Percentiles rank a stretch among this genome's conserved stretches.
phyloP scores from a whole-genome alignment of 2,329 filamentous ascomycete genomes.

The Phoma herbarum region DNA sequence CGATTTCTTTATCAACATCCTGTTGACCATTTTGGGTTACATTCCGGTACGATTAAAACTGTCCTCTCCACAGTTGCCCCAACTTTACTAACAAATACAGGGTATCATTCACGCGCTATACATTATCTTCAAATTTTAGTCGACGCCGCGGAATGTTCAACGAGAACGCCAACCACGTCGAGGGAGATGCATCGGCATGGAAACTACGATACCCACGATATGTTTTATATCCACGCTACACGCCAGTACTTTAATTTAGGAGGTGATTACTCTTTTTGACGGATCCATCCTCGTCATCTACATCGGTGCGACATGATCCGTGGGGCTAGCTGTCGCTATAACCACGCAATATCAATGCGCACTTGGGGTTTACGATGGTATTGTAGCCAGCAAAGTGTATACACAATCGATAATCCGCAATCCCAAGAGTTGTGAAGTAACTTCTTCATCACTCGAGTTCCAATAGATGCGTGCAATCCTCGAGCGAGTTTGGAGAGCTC shows the following conservation, averaged over 20 bases:
- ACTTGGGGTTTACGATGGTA: not conserved
- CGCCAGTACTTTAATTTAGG: not conserved
- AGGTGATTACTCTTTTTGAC: too few species aligned
- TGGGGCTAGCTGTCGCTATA: not conserved
- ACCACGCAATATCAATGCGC: not conserved
- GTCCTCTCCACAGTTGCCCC: not conserved
- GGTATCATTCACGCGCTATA: constrained; percentile 92
- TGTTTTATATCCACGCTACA: not conserved
- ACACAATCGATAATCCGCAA: not conserved
- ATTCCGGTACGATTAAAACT: constrained; percentile 63
- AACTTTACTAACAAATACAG: constrained; percentile 31
- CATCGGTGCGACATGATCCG: not conserved
- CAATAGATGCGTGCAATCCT: too few species aligned
- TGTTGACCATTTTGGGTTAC: constrained; percentile 69
- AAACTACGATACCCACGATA: not conserved
- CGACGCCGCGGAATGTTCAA: constrained; percentile 19
- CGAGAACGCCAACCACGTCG: not conserved
- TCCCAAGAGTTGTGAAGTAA: not conserved
- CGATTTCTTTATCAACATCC: constrained; percentile 91
- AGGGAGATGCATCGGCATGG: not conserved
- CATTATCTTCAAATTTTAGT: constrained; percentile 89
- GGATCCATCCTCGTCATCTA: not conserved
- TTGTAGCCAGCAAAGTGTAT: not conserved
- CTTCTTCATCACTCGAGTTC: not conserved
- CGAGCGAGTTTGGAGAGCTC: too few species aligned